Evolutionary conservation across 2,329 filamentous ascomycete species (phyloP).

Genomic region (Microsporum canis): DNA sequence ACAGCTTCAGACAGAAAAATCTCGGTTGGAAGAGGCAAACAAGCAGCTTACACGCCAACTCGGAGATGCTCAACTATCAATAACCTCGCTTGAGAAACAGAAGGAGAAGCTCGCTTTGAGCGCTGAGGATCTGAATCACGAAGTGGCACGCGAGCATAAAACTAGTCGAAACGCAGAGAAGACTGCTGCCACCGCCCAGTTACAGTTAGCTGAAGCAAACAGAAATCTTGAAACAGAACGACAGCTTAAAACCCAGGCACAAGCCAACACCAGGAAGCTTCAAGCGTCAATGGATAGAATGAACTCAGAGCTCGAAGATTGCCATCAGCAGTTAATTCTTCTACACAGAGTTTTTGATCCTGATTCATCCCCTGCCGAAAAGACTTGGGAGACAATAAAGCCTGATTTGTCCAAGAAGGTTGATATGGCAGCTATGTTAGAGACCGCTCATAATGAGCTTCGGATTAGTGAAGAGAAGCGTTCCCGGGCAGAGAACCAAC

Average conservation of each 20-base stretch:
- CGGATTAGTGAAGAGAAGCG: conserved; percentile 72
- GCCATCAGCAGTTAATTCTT: conserved; percentile 66
- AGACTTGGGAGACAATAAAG: conserved; percentile 57
- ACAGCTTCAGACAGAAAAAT: conserved; percentile 71
- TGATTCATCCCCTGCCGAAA: conserved; percentile 52
- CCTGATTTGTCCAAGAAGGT: conserved; percentile 55
- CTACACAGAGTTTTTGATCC: conserved; percentile 83
- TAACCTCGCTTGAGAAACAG: conserved; percentile 82
- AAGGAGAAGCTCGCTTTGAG: conserved; percentile 82
- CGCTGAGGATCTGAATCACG: conserved; percentile 85
- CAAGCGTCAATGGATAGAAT: conserved; percentile 68
- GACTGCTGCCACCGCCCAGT: conserved; percentile 62
- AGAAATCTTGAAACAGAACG: conserved; percentile 82
- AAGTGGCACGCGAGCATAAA: conserved; percentile 82
- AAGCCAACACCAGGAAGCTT: conserved; percentile 70
- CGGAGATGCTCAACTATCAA: conserved; percentile 69
- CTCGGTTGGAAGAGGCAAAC: conserved; percentile 70
- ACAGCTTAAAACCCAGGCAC: conserved; percentile 72
- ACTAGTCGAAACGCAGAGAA: conserved; percentile 84
- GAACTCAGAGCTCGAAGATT: conserved; percentile 68
- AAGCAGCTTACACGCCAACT: conserved; percentile 71
- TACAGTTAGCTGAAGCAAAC: conserved; percentile 80
- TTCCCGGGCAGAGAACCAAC: conserved; percentile 67
- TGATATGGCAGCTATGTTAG: conserved; percentile 73
- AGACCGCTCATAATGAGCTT: conserved; percentile 78